Percentiles rank a stretch among this genome's conserved stretches.
These are phyloP conservation scores for Beta corolliflora DNA, from an alignment of 179 eudicot genomes.

Conservation along the genomic window DNA sequence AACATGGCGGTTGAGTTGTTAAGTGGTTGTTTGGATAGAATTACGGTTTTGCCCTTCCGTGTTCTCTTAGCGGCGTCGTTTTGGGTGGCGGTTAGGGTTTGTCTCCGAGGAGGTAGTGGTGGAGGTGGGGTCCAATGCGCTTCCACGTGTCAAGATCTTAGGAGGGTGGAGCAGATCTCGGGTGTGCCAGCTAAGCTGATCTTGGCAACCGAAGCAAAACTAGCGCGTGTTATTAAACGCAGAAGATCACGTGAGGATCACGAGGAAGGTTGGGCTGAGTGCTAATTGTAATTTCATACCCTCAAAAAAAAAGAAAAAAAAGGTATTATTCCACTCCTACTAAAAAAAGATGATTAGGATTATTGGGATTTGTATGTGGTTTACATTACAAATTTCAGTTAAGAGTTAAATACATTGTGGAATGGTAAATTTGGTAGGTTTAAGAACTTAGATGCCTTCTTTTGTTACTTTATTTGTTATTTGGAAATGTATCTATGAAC, in stretches of 20 bases:
- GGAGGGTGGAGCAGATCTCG: constrained; percentile 55
- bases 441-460: neutral
- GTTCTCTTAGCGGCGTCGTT: constrained; percentile 53
- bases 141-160: constrained; percentile 40
- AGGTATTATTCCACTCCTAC: neutral
- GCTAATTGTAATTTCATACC: constrained; percentile 2
- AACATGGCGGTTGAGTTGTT: constrained; percentile 32
- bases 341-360: neutral
- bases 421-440: constrained; percentile 13
- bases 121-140: neutral
- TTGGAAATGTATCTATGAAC: neutral
- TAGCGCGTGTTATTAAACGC: constrained; percentile 40
- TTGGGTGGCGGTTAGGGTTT: constrained; percentile 50
- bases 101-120: neutral
- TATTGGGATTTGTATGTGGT: neutral
- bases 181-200: constrained; percentile 70
- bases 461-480: neutral
- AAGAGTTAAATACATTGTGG: neutral
- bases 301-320: neutral
- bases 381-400: neutral
- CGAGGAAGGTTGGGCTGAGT: constrained; percentile 75
- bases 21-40: constrained; percentile 23
- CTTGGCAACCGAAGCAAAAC: constrained; percentile 39
- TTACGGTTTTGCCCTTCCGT: constrained; percentile 46
- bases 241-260: constrained; percentile 25